Conservation (phyloP, 495 filamentous ascomycete genomes). For the Pyrenula aspistea region DNA sequence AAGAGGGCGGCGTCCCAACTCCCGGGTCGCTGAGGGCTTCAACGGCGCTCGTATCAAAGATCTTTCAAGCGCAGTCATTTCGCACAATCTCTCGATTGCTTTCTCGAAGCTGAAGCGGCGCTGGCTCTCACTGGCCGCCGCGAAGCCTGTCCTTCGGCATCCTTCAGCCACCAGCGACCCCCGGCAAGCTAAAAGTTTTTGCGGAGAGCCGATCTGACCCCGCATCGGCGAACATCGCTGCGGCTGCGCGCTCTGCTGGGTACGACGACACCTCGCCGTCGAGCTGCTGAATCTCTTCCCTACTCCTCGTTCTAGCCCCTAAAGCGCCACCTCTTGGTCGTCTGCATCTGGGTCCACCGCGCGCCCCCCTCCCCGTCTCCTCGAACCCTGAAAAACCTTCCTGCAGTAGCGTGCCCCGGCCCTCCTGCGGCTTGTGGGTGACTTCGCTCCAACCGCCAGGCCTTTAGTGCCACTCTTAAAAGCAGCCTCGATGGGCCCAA, state of each 20-base stretch:
- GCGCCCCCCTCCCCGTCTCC: neutral
- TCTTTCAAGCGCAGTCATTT: no score
- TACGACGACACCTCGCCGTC: no score
- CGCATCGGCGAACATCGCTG: neutral
- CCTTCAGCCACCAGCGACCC: no score
- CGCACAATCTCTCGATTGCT: no score
- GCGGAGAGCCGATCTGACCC: neutral
- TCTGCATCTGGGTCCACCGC: neutral
- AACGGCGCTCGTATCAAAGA: no score
- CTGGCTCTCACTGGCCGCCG: no score
- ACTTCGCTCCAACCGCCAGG: neutral
- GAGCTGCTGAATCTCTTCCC: no score
- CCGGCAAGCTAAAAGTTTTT: neutral
- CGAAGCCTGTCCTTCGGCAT: neutral
- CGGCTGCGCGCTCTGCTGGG: no score
- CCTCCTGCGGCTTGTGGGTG: neutral
- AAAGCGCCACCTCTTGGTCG: neutral
- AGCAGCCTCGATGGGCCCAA: neutral
- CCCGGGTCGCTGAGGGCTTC: no score
- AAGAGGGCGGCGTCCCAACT: no score
- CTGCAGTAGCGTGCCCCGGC: neutral
- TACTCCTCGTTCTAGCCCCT: neutral
- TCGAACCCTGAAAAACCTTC: neutral
- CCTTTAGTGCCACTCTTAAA: neutral
- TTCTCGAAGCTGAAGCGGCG: no score